Percentiles rank a stretch among this genome's conserved stretches.
Evolutionary conservation across 306 rosid species (phyloP).

Genomic region (Rosa rugosa): DNA sequence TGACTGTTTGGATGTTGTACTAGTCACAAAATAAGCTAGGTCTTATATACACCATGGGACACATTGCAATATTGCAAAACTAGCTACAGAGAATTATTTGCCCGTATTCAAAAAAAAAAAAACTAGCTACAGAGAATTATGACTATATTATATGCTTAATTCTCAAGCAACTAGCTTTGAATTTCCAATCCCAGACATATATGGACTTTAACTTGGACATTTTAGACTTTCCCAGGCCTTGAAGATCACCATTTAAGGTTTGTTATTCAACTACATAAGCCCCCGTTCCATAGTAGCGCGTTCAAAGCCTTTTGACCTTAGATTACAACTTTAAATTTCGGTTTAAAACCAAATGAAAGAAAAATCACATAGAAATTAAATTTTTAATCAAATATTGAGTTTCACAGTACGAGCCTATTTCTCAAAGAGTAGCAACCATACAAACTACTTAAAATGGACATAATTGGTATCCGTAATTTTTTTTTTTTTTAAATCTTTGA

Average conservation of each 20-base stretch:
- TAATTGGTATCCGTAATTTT: too few species aligned
- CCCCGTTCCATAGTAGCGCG: background rate
- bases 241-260: background rate
- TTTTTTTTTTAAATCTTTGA: too few species aligned
- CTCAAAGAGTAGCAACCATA: too few species aligned
- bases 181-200: background rate
- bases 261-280: background rate
- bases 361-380: too few species aligned
- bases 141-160: background rate
- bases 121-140: background rate
- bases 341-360: too few species aligned
- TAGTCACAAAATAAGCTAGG: constrained; percentile 18
- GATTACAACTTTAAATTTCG: too few species aligned
- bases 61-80: background rate
- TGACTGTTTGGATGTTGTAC: constrained; percentile 47
- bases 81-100: background rate
- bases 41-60: background rate
- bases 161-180: background rate
- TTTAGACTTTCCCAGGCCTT: background rate
- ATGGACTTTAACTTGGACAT: background rate
- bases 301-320: background rate
- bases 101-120: background rate
- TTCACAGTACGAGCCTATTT: too few species aligned
- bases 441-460: too few species aligned
- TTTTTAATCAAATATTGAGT: too few species aligned